phyloP scores from a whole-genome alignment of 164 flowering plant genomes.

The Vitis riparia region DNA sequence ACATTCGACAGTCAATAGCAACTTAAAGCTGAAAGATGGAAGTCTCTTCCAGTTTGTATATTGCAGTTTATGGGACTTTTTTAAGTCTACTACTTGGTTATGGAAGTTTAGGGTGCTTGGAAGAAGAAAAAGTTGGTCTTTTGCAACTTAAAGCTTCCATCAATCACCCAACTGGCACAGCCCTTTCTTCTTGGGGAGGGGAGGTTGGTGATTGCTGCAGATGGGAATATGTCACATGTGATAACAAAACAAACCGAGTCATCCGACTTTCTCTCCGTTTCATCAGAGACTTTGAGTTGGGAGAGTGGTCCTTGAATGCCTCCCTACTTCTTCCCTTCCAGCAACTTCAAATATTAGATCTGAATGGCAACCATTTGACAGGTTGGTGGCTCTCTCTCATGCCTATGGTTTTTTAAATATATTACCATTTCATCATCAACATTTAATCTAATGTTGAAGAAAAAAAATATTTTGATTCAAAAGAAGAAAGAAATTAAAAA shows the following conservation, averaged over 20 bases:
- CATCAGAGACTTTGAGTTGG: neutral
- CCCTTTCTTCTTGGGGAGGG: neutral
- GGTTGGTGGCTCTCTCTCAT: neutral
- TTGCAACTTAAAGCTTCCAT: conserved; percentile 7
- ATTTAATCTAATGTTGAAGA: too few species aligned
- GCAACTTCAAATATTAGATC: neutral
- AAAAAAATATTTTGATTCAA: too few species aligned
- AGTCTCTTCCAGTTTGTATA: too few species aligned
- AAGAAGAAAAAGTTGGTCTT: conserved; percentile 10
- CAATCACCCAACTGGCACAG: conserved; percentile 5
- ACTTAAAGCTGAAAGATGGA: too few species aligned
- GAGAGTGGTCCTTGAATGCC: conserved; percentile 7
- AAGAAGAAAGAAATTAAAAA: too few species aligned
- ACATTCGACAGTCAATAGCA: too few species aligned
- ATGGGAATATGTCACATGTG: neutral
- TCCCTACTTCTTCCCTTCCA: neutral
- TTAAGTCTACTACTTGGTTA: too few species aligned
- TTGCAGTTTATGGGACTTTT: too few species aligned
- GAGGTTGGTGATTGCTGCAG: conserved; percentile 6
- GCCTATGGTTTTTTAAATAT: too few species aligned
- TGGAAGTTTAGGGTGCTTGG: conserved; percentile 6
- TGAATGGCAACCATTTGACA: fast-evolving
- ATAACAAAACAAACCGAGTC: neutral
- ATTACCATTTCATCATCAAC: too few species aligned
- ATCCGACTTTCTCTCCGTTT: neutral